Evolutionary conservation across 306 rosid genomes (phyloP).

Genomic region (Fragaria nilgerrensis): DNA sequence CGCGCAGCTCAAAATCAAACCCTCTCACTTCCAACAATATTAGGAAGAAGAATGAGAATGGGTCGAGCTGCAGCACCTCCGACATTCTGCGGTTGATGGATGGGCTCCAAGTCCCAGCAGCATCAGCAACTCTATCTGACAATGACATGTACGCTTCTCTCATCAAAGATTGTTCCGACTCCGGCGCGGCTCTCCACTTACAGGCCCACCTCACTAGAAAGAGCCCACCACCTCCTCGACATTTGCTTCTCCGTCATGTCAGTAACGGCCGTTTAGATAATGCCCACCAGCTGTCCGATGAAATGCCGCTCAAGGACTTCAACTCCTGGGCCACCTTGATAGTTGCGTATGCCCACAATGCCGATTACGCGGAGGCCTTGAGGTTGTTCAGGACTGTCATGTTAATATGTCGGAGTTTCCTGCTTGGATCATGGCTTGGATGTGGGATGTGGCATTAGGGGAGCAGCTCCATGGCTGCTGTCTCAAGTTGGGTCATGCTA

Average conservation of each 20-base stretch:
- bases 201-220: background rate
- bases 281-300: background rate
- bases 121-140: background rate
- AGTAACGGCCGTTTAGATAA: background rate
- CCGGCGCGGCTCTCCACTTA: background rate
- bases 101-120: background rate
- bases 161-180: background rate
- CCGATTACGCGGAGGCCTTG: background rate
- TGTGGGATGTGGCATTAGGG: background rate
- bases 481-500: background rate
- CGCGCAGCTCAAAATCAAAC: background rate
- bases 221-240: background rate
- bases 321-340: conserved; percentile 7
- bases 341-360: background rate
- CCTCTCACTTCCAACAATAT: background rate
- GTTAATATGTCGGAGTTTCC: background rate
- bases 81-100: background rate
- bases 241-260: background rate
- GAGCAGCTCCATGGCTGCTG: conserved; percentile 3
- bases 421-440: conserved; percentile 5
- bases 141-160: background rate
- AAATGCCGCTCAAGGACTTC: background rate
- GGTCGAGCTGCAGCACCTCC: conserved; percentile 1
- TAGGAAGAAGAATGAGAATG: background rate
- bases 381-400: background rate